Evolutionary conservation across 2,329 filamentous ascomycete species (phyloP).

Genomic region (Balansia obtecta): DNA sequence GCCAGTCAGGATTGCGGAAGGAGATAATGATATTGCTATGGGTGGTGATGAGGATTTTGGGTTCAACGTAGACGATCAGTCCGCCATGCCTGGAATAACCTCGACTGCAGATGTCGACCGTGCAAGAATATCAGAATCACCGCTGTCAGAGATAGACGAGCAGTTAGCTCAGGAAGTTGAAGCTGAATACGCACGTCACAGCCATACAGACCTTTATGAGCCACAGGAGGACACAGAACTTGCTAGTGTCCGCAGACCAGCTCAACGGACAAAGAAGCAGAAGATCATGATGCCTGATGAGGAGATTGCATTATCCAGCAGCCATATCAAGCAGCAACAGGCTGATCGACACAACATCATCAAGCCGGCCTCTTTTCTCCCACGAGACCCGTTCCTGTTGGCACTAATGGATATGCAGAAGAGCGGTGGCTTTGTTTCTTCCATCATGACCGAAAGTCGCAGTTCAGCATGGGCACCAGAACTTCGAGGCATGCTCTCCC

Average conservation of each 20-base stretch:
- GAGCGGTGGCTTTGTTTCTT: constrained; percentile 79
- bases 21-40: constrained; percentile 53
- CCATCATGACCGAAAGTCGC: constrained; percentile 70
- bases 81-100: constrained; percentile 37
- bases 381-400: constrained; percentile 74
- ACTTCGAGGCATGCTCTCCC: constrained; percentile 78
- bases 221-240: constrained; percentile 44
- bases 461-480: constrained; percentile 81
- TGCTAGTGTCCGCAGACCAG: constrained; percentile 51
- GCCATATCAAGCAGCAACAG: constrained; percentile 77
- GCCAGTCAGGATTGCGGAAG: constrained; percentile 47
- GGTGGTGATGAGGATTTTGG: constrained; percentile 50
- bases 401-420: constrained; percentile 87
- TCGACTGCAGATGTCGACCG: constrained; percentile 37
- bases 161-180: constrained; percentile 47
- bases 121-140: constrained; percentile 55
- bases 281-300: constrained; percentile 74
- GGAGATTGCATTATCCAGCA: constrained; percentile 63
- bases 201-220: constrained; percentile 48
- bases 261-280: constrained; percentile 62
- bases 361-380: constrained; percentile 69
- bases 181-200: constrained; percentile 40
- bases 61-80: constrained; percentile 48
- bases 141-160: constrained; percentile 57
- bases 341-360: constrained; percentile 77